Conservation (phyloP, 2,329 filamentous ascomycete genomes). For the Claviceps capensis region DNA sequence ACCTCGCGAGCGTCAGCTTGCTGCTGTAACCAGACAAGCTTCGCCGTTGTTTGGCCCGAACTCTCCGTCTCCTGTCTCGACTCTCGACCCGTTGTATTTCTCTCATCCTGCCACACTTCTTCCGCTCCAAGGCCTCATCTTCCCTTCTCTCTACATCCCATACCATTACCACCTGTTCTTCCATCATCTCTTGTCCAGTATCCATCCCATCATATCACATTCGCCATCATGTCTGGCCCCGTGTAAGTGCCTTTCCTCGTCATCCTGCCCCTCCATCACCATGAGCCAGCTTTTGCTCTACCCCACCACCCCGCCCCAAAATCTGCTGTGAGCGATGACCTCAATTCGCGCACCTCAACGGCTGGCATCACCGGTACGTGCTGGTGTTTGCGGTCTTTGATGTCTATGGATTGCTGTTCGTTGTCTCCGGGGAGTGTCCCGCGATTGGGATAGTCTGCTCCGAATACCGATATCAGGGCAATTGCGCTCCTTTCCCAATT, state of each 20-base stretch:
- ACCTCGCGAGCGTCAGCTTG: constrained; percentile 7
- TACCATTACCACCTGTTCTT: constrained; percentile 4
- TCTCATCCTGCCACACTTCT: constrained; percentile 7
- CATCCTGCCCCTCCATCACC: constrained; percentile 2
- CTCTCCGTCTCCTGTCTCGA: background rate
- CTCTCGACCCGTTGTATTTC: constrained; percentile 3
- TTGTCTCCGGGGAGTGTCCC: background rate
- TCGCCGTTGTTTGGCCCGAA: background rate
- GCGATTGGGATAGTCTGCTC: background rate
- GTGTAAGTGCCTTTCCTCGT: constrained; percentile 40
- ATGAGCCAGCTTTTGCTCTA: constrained; percentile 11
- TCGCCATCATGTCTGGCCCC: constrained; percentile 46
- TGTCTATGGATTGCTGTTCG: background rate
- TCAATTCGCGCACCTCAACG: constrained; percentile 21
- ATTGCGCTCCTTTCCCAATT: background rate
- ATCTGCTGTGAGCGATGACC: constrained; percentile 13
- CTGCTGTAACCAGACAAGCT: constrained; percentile 2
- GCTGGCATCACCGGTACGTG: constrained; percentile 11
- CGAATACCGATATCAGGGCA: background rate
- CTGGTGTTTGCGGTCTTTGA: constrained; percentile 6
- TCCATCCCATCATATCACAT: background rate
- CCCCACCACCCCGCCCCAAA: constrained; percentile 27
- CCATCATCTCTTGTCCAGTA: background rate
- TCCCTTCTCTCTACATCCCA: constrained; percentile 5
- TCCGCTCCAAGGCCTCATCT: constrained; percentile 5